Base-by-base conservation (phyloP, 768 basidiomycete genomes). In the Naganishia antarctica region DNA sequence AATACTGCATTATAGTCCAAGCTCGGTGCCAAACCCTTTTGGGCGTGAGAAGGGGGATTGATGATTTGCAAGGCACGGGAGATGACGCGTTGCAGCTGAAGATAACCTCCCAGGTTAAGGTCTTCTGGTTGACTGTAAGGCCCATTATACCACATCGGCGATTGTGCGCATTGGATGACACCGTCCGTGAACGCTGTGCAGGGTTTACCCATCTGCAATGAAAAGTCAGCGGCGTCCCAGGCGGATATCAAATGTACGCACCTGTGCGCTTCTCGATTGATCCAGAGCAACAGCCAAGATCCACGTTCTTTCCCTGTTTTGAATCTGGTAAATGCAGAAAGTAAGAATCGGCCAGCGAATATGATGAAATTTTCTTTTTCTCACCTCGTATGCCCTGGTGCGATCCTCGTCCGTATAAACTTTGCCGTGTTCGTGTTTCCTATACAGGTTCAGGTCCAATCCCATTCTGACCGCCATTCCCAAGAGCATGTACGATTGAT, bases 291-390 rank as follows among this genome's bases (percentile, higher is more conserved):
- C 91, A 74, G 89, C 92, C 57, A 88, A 77, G 53, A 96, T 80
- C 96, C 96, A 99, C 9, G 91, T 91, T 50, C 96, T 81, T 78
- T 98, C 93, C 47, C 96, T 85, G 76, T 97, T 99, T 78, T 89
- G 87, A 13, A 96, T 86, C 79, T 98, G 89, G 13, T 57, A 50
- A 23, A 66, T 64, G 83, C n/a, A n/a, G n/a, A n/a, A n/a, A n/a
- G 77, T 13, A 29, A 13, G 9, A 63, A n/a, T 9, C 26, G n/a
- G 23, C 18, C 21, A 41, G 32, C 34, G 34, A 16, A 16, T 37
- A 3, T 8, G 15, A 29, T 32, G 25, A 6, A 13, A 16, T 31
- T 8, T 4, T n/a, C 43, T 41, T n/a, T n/a, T 47, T 37, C 73
- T 66, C 60, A 76, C 74, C 61, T 78, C 76, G 23, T 15, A 75